A percentile compares a stretch with the other conserved stretches of the same genome.
These are phyloP conservation scores for Beauveria scarabaeidicola DNA, from an alignment of 2,329 filamentous ascomycete species.

Conservation along the genomic window DNA sequence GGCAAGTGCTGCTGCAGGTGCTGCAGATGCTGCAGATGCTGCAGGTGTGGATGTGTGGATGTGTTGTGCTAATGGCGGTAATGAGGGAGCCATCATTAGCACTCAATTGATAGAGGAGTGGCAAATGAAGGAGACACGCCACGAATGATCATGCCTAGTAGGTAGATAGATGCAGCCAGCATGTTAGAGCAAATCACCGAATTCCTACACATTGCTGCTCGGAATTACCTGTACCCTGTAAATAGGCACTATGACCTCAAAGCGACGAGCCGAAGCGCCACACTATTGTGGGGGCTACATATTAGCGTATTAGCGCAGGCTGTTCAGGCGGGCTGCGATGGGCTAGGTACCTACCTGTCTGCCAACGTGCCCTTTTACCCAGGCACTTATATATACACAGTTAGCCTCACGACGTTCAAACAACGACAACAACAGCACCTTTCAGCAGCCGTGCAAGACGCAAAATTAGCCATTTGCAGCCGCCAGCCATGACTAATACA, in stretches of 20 bases:
- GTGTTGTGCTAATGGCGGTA: background rate
- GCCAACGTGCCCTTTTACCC: background rate
- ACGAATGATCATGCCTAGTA: no score
- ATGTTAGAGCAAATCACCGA: no score
- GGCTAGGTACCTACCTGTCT: no score
- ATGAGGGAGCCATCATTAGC: no score
- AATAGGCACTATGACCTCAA: no score
- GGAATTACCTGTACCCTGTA: no score
- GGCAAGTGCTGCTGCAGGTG: background rate
- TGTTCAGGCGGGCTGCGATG: background rate
- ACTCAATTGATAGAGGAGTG: no score
- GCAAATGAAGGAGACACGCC: no score
- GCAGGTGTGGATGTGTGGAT: background rate
- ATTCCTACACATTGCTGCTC: no score
- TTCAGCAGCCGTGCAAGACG: background rate
- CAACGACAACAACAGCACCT: background rate
- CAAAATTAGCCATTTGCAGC: background rate
- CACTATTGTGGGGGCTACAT: background rate
- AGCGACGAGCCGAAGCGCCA: no score
- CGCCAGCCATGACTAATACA: background rate
- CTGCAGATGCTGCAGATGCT: background rate
- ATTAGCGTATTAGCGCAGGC: background rate
- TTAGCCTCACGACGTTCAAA: background rate
- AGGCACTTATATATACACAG: background rate
- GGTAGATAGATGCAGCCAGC: no score